phyloP scores from a whole-genome alignment of 768 basidiomycete species.

The Serendipita sp. region DNA sequence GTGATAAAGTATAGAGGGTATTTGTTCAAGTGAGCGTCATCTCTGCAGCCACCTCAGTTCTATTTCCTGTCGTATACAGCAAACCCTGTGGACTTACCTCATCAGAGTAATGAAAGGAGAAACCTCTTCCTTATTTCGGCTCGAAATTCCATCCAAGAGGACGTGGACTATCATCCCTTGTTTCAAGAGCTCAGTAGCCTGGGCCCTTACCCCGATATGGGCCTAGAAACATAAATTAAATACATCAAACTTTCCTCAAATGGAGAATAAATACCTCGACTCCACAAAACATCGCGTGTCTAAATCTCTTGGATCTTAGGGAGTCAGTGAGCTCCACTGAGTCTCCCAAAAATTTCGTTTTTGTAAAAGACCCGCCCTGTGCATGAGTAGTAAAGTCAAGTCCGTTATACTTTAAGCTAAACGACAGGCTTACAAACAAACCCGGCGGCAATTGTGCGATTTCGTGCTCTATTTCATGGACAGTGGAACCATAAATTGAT shows the following conservation, averaged over 20 bases:
- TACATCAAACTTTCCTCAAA: not conserved
- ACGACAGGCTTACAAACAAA: too few species aligned
- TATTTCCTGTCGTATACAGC: not conserved
- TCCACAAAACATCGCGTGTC: constrained; percentile 61
- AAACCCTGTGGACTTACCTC: constrained; percentile 26
- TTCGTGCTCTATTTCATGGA: too few species aligned
- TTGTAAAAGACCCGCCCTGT: too few species aligned
- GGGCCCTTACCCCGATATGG: constrained; percentile 73
- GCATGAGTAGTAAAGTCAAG: too few species aligned
- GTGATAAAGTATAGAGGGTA: constrained; percentile 62
- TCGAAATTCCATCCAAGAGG: constrained; percentile 72
- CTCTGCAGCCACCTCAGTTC: too few species aligned
- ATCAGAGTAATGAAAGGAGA: constrained; percentile 43
- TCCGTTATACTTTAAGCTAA: too few species aligned
- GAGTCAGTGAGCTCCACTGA: too few species aligned
- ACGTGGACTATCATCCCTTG: constrained; percentile 41
- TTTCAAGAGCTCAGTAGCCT: constrained; percentile 63
- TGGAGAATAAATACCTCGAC: constrained; percentile 48
- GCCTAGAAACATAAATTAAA: not conserved
- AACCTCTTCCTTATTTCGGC: constrained; percentile 64
- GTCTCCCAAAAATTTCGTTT: too few species aligned
- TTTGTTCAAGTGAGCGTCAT: constrained; percentile 13
- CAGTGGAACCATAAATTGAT: too few species aligned
- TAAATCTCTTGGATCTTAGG: constrained; percentile 6
- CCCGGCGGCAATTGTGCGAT: too few species aligned